Conservation (phyloP, 345 rosid genomes). For the Pseudoturritis turrita region DNA sequence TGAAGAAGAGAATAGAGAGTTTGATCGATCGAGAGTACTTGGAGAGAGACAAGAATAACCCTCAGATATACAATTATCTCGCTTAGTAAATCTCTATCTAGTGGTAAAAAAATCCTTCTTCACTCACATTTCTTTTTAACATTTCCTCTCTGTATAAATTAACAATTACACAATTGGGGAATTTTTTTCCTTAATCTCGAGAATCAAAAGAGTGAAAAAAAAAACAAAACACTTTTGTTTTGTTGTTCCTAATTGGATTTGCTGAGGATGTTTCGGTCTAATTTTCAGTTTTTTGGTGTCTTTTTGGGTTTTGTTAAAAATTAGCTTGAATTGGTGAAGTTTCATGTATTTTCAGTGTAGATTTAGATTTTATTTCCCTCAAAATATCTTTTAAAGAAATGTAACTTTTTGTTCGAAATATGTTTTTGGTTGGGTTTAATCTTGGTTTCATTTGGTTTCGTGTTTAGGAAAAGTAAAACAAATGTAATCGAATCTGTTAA, state of each 20-base stretch:
- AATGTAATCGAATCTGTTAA: too few species aligned
- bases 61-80: constrained; percentile 51
- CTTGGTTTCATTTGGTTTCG: too few species aligned
- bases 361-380: too few species aligned
- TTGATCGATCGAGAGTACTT: constrained; percentile 68
- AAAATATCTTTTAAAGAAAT: too few species aligned
- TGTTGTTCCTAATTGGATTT: not conserved
- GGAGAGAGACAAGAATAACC: constrained; percentile 68
- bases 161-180: not conserved
- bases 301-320: not conserved
- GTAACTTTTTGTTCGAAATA: too few species aligned
- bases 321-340: too few species aligned
- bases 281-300: not conserved
- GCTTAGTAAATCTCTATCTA: constrained; percentile 29
- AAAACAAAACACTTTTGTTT: not conserved
- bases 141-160: not conserved
- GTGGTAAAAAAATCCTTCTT: too few species aligned
- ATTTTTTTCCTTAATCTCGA: not conserved
- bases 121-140: not conserved
- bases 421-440: too few species aligned
- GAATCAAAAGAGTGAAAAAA: not conserved
- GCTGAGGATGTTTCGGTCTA: not conserved
- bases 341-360: too few species aligned
- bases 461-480: too few species aligned
- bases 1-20: constrained; percentile 82